These are phyloP conservation scores for Trifolium pratense DNA, from an alignment of 306 rosid genomes.

Conservation along the genomic window DNA sequence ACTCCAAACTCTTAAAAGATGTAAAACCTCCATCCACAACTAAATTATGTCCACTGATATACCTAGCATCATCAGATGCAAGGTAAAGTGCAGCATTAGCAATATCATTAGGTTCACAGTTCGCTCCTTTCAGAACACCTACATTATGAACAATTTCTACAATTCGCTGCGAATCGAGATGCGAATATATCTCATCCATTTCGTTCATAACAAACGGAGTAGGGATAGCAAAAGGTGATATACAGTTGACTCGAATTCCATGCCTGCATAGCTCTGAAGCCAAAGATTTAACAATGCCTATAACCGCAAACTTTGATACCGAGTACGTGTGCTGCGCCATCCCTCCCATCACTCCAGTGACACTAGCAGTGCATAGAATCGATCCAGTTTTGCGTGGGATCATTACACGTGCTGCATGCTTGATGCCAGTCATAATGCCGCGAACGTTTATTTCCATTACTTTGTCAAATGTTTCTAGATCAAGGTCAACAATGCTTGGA, in stretches of 20 bases:
- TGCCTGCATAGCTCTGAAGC: conserved; percentile 69
- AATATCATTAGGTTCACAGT: conserved; percentile 71
- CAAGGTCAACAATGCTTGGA: conserved; percentile 70
- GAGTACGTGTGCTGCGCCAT: conserved; percentile 74
- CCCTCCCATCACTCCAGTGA: conserved; percentile 81
- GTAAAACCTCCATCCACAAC: conserved; percentile 93
- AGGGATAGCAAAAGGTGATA: conserved; percentile 81
- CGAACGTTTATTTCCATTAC: conserved; percentile 76
- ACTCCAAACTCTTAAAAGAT: conserved; percentile 64
- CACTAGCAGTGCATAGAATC: conserved; percentile 84
- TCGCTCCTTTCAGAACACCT: conserved; percentile 64
- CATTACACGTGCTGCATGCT: conserved; percentile 89
- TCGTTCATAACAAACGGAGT: conserved; percentile 62
- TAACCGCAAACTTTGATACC: conserved; percentile 69
- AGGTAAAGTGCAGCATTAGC: conserved; percentile 88
- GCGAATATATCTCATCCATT: conserved; percentile 56
- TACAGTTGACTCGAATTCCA: conserved; percentile 76
- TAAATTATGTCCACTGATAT: conserved; percentile 79
- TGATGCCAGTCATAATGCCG: conserved; percentile 74
- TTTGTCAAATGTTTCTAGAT: conserved; percentile 59
- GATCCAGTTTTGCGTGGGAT: conserved; percentile 68
- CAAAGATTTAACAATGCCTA: conserved; percentile 73
- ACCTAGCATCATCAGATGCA: conserved; percentile 80
- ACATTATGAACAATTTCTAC: conserved; percentile 50
- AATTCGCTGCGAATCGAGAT: conserved; percentile 47